Evolutionary conservation across 495 filamentous ascomycete species (phyloP).

Genomic region (Penicillium arizonense): DNA sequence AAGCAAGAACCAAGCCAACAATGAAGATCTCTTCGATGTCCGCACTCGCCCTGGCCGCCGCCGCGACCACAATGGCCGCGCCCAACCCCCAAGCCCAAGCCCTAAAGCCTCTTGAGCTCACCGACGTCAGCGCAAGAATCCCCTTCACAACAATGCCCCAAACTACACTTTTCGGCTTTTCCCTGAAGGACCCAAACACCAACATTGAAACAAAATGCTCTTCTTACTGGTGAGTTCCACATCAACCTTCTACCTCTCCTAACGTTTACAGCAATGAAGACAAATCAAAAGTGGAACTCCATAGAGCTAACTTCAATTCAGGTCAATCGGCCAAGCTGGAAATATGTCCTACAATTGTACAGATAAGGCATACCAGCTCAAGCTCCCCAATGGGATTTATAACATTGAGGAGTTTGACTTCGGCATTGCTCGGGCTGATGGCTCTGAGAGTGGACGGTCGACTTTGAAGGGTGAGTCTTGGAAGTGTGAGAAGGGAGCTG

Average conservation of each 20-base stretch:
- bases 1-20: not conserved
- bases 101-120: constrained; percentile 9
- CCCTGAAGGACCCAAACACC: constrained; percentile 19
- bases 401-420: constrained; percentile 17
- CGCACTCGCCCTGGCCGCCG: constrained; percentile 11
- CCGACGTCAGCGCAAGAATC: constrained; percentile 4
- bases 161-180: constrained; percentile 5
- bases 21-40: constrained; percentile 16
- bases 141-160: constrained; percentile 6
- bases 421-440: constrained; percentile 8
- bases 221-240: constrained; percentile 13
- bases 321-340: constrained; percentile 11
- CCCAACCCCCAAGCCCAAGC: constrained; percentile 8
- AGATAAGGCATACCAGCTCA: constrained; percentile 12
- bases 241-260: not conserved
- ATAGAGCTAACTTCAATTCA: not conserved
- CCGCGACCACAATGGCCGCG: constrained; percentile 8
- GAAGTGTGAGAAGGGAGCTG: constrained; percentile 6
- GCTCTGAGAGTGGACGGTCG: not conserved
- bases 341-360: constrained; percentile 14
- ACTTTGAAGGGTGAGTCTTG: constrained; percentile 1
- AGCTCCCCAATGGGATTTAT: constrained; percentile 16
- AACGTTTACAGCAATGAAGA: not conserved
- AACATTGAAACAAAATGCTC: constrained; percentile 8
- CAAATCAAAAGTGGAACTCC: not conserved